Evolutionary conservation across 2,329 filamentous ascomycete species (phyloP).

Genomic region (Arthrobotrys iridis): DNA sequence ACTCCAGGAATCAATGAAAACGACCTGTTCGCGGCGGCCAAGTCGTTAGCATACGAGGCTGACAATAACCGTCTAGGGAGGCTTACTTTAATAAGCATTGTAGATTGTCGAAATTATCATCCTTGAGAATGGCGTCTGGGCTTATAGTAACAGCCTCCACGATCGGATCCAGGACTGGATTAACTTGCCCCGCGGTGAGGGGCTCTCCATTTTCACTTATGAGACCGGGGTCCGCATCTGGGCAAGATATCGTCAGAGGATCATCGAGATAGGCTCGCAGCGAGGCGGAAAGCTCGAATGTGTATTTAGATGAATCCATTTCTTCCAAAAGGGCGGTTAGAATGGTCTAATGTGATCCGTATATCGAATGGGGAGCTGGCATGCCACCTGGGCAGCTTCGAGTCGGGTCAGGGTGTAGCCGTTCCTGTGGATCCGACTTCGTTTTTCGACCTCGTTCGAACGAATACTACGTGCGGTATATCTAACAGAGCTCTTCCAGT

Average conservation of each 20-base stretch:
- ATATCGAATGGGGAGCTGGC: constrained; percentile 9
- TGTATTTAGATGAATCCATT: constrained; percentile 58
- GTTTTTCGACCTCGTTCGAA: background rate
- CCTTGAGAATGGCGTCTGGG: constrained; percentile 84
- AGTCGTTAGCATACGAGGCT: constrained; percentile 3
- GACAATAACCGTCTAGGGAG: background rate
- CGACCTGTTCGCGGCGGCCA: constrained; percentile 69
- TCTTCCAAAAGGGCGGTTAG: background rate
- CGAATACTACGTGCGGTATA: background rate
- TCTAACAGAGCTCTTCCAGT: background rate
- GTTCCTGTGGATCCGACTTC: background rate
- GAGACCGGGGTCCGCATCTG: constrained; percentile 83
- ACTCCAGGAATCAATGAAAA: constrained; percentile 80
- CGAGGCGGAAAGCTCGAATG: constrained; percentile 95
- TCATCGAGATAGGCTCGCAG: constrained; percentile 98
- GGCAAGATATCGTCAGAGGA: constrained; percentile 80
- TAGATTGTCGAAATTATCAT: constrained; percentile 85
- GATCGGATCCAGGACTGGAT: constrained; percentile 87
- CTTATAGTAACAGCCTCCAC: constrained; percentile 91
- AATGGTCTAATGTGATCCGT: background rate
- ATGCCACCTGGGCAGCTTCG: background rate
- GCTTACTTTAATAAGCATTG: constrained; percentile 93
- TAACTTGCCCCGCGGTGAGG: constrained; percentile 80
- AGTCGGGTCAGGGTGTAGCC: background rate
- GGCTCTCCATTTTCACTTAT: constrained; percentile 86